These are phyloP conservation scores for Hypoxylon sp. DNA, from an alignment of 2,329 filamentous ascomycete species.

Conservation along the genomic window DNA sequence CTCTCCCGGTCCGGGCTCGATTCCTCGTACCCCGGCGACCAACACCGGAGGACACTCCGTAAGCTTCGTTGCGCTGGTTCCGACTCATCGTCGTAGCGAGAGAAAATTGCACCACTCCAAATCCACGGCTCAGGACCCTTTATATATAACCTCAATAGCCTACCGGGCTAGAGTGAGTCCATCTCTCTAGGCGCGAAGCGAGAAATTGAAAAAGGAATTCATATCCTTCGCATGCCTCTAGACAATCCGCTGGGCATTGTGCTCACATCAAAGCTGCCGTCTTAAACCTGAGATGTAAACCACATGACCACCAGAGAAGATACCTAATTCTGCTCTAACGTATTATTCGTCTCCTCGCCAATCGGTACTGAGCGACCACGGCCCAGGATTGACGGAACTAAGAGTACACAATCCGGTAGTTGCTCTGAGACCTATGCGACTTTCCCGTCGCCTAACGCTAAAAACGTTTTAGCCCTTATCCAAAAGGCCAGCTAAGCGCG, in stretches of 20 bases:
- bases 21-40: conserved; percentile 16
- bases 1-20: conserved; percentile 17
- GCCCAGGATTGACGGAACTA: neutral
- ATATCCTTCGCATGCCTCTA: neutral
- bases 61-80: conserved; percentile 6
- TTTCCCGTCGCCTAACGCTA: conserved; percentile 19
- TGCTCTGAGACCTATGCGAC: conserved; percentile 7
- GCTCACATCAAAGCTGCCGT: neutral
- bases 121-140: neutral
- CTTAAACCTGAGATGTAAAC: neutral
- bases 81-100: neutral
- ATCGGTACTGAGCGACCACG: neutral
- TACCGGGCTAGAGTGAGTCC: neutral
- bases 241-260: neutral
- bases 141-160: neutral
- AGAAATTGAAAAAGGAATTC: neutral
- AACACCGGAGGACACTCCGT: conserved; percentile 8
- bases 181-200: neutral
- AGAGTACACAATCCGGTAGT: neutral
- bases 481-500: conserved; percentile 5
- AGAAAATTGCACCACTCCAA: neutral
- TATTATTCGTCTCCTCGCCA: neutral
- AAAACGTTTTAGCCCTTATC: conserved; percentile 24
- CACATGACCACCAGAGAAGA: neutral
- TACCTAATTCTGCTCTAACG: neutral